phyloP scores from a whole-genome alignment of 2,329 filamentous ascomycete species.

The Proliferodiscus dingleyae region DNA sequence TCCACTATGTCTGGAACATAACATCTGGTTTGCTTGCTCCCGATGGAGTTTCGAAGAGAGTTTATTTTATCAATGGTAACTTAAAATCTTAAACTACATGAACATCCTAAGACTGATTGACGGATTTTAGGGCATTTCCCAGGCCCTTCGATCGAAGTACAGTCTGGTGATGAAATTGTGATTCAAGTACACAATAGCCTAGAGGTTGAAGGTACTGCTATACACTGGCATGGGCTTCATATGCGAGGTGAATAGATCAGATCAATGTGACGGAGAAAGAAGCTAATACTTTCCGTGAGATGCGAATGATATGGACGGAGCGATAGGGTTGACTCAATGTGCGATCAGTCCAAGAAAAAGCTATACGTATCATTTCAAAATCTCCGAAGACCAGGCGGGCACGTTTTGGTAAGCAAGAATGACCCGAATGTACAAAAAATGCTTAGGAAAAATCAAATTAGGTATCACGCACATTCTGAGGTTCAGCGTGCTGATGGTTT shows the following conservation, averaged over 20 bases:
- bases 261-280: background rate
- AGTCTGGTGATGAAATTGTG: slow-evolving; percentile 38
- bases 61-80: slow-evolving; percentile 45
- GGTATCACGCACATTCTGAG: slow-evolving; percentile 43
- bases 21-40: slow-evolving; percentile 34
- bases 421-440: background rate
- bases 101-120: background rate
- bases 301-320: slow-evolving; percentile 17
- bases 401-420: slow-evolving; percentile 12
- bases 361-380: slow-evolving; percentile 16
- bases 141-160: slow-evolving; percentile 40
- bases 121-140: slow-evolving; percentile 17
- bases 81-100: background rate
- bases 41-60: slow-evolving; percentile 43
- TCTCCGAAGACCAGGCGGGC: slow-evolving; percentile 10
- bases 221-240: slow-evolving; percentile 41
- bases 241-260: slow-evolving; percentile 6
- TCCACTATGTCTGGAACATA: slow-evolving; percentile 37
- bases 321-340: slow-evolving; percentile 13
- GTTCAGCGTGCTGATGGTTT: slow-evolving; percentile 40
- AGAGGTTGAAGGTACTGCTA: slow-evolving; percentile 24
- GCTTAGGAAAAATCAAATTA: slow-evolving; percentile 23
- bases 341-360: slow-evolving; percentile 5
- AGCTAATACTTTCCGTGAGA: slow-evolving; percentile 15
- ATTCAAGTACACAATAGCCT: slow-evolving; percentile 39